Conservation (phyloP, 805 yeast species). For the Saccharomyces cerevisiae region DNA sequence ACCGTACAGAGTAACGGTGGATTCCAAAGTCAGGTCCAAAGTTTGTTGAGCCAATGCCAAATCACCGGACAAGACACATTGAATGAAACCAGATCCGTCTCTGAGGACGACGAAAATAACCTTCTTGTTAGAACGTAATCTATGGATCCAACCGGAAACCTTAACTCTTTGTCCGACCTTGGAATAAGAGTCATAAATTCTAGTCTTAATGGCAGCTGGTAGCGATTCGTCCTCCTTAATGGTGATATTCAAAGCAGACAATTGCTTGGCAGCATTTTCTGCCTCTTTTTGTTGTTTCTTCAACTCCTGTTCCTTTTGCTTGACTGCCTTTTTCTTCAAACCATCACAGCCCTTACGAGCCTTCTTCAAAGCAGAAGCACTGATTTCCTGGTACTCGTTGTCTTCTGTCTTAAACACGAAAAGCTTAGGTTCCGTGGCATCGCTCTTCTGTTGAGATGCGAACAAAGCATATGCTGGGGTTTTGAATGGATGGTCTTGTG, state of each 20-base stretch:
- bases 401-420: conserved; percentile 41
- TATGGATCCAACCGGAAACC: conserved; percentile 93
- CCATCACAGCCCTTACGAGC: conserved; percentile 95
- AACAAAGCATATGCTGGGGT: conserved; percentile 74
- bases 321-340: conserved; percentile 58
- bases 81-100: conserved; percentile 91
- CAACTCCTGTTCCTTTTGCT: conserved; percentile 47
- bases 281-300: conserved; percentile 48
- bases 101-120: conserved; percentile 83
- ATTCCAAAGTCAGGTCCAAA: conserved; percentile 75
- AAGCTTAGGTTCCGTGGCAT: conserved; percentile 39
- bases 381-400: conserved; percentile 58
- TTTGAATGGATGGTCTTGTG: conserved; percentile 63
- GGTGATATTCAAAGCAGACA: conserved; percentile 69
- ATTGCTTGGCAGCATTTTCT: conserved; percentile 63
- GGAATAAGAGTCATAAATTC: conserved; percentile 48
- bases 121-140: conserved; percentile 88
- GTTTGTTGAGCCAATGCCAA: conserved; percentile 87
- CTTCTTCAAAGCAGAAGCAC: conserved; percentile 87
- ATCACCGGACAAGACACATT: conserved; percentile 82
- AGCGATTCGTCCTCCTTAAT: conserved; percentile 67
- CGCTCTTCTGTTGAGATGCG: conserved; percentile 31
- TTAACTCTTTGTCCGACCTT: conserved; percentile 61
- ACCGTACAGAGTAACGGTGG: conserved; percentile 77
- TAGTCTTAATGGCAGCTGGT: conserved; percentile 60